These are phyloP conservation scores for Isatis lusitanica DNA, from an alignment of 441 rosid species.

Conservation along the genomic window DNA sequence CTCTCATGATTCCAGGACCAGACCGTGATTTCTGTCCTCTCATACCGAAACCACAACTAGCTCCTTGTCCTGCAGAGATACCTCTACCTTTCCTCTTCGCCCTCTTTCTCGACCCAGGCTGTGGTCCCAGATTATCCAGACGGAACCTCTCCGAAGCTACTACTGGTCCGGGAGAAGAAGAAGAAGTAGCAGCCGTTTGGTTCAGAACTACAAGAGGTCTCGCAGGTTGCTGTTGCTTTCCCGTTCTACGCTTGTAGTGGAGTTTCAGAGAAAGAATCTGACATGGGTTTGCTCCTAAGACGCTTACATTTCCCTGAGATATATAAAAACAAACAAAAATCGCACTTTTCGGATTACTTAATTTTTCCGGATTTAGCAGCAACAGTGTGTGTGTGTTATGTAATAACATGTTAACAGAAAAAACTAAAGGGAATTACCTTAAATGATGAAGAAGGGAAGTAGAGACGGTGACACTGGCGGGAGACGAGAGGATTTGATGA, in stretches of 20 bases:
- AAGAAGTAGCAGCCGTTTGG: constrained; percentile 36
- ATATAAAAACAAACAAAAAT: not conserved
- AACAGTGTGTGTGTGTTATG: not conserved
- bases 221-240: constrained; percentile 12
- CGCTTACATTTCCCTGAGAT: constrained; percentile 47
- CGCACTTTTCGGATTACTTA: not conserved
- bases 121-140: constrained; percentile 79
- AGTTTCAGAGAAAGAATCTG: constrained; percentile 38
- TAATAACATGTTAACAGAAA: not conserved
- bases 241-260: constrained; percentile 28
- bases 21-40: constrained; percentile 94
- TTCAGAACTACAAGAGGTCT: constrained; percentile 34
- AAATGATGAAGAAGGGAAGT: constrained; percentile 40
- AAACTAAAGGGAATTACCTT: constrained; percentile 35
- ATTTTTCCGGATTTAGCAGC: not conserved
- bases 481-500: constrained; percentile 41
- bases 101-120: constrained; percentile 85
- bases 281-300: constrained; percentile 40
- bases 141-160: constrained; percentile 52
- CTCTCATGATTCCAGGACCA: constrained; percentile 87
- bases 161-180: constrained; percentile 1
- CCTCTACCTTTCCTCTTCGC: constrained; percentile 95
- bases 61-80: constrained; percentile 85
- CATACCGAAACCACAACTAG: constrained; percentile 96
- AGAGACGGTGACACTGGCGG: constrained; percentile 19